phyloP scores from a whole-genome alignment of 2,329 filamentous ascomycete genomes.

The Epichloe amarillans region DNA sequence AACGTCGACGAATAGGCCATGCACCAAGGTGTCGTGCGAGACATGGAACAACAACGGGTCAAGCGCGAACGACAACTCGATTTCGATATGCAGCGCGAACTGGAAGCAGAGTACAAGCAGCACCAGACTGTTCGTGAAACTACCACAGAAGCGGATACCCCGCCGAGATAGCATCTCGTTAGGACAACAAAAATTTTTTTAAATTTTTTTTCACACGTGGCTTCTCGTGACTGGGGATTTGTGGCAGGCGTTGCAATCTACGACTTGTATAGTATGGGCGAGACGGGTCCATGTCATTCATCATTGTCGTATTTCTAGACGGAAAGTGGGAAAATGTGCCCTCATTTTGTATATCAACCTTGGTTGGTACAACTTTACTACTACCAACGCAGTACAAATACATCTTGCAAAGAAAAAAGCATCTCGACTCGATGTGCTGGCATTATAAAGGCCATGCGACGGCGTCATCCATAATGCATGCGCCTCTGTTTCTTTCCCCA shows the following conservation, averaged over 20 bases:
- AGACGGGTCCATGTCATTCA: neutral
- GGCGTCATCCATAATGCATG: conserved; percentile 5
- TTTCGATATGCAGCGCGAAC: conserved; percentile 76
- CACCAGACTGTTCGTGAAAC: conserved; percentile 58
- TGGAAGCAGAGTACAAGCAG: conserved; percentile 85
- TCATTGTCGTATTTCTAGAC: neutral
- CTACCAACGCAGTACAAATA: neutral
- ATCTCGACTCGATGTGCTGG: neutral
- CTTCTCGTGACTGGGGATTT: no score
- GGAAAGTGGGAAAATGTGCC: neutral
- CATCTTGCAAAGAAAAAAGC: neutral
- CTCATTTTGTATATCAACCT: conserved; percentile 1
- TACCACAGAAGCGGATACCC: conserved; percentile 13
- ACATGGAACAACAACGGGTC: conserved; percentile 84
- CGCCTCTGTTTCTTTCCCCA: neutral
- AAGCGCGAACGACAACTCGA: conserved; percentile 87
- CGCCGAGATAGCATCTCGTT: conserved; percentile 11
- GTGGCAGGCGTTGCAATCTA: no score
- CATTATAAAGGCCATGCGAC: neutral
- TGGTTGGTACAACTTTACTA: conserved; percentile 3
- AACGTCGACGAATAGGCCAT: conserved; percentile 51
- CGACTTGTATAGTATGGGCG: neutral
- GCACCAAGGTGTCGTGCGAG: conserved; percentile 87
- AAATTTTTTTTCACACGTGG: no score
- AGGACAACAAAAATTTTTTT: neutral